These are phyloP conservation scores for Pseudozyma sp. DNA, from an alignment of 1,284 basidiomycete species.

Conservation along the genomic window DNA sequence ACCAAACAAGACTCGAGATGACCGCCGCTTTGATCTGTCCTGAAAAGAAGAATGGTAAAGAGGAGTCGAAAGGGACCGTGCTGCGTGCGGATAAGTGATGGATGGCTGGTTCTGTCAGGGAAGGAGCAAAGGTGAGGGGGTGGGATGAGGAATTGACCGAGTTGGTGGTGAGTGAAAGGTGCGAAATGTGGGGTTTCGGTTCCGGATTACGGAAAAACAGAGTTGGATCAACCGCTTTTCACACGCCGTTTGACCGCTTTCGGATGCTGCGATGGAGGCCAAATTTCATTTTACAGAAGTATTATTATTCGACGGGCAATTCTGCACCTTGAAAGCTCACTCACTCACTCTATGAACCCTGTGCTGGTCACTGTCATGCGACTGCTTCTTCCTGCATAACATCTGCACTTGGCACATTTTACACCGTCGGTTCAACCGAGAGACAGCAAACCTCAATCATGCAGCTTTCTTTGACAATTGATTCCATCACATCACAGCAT, in stretches of 20 bases:
- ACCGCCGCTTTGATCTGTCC: not conserved
- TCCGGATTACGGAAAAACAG: conserved; percentile 17
- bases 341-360: too few relatives aligned
- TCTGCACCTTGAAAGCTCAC: too few relatives aligned
- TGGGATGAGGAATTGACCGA: not conserved
- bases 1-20: not conserved
- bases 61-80: not conserved
- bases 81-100: not conserved
- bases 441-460: too few relatives aligned
- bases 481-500: not conserved
- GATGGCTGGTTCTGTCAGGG: too few relatives aligned
- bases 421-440: too few relatives aligned
- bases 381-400: too few relatives aligned
- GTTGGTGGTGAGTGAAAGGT: not conserved
- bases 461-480: too few relatives aligned
- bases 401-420: too few relatives aligned
- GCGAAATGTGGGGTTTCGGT: conserved; percentile 36
- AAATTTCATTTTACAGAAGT: conserved; percentile 3
- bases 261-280: not conserved
- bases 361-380: too few relatives aligned
- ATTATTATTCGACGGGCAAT: too few relatives aligned
- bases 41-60: not conserved
- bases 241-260: conserved; percentile 16
- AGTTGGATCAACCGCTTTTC: conserved; percentile 23
- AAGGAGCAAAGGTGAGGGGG: not conserved